A percentile compares a stretch with the other conserved stretches of the same genome.
These are phyloP conservation scores for Quercus aquifolioides DNA, from an alignment of 306 rosid genomes.

Conservation along the genomic window DNA sequence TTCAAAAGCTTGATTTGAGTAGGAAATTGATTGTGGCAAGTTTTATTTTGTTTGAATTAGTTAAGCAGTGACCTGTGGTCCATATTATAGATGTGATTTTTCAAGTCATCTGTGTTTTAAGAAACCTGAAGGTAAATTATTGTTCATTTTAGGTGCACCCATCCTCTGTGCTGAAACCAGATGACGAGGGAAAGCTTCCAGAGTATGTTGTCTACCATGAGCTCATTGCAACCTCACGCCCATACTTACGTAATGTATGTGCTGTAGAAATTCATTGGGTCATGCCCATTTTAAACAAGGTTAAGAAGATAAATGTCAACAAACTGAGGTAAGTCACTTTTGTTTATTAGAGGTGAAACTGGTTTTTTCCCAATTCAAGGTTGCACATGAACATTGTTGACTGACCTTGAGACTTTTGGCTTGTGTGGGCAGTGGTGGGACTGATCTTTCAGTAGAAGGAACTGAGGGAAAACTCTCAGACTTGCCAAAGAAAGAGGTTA, in stretches of 20 bases:
- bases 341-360: neutral
- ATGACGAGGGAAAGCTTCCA: slow-evolving; percentile 80
- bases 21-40: neutral
- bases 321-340: slow-evolving; percentile 60
- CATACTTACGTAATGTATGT: slow-evolving; percentile 82
- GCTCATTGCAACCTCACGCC: slow-evolving; percentile 83
- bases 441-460: slow-evolving; percentile 37
- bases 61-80: slow-evolving; percentile 7
- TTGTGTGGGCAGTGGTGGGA: slow-evolving; percentile 67
- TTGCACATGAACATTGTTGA: slow-evolving; percentile 9
- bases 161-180: slow-evolving; percentile 59
- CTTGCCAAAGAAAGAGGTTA: slow-evolving; percentile 50
- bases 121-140: slow-evolving; percentile 18
- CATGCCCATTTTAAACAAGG: slow-evolving; percentile 66
- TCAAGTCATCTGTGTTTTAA: slow-evolving; percentile 1
- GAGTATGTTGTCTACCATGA: slow-evolving; percentile 90
- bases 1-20: neutral
- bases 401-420: slow-evolving; percentile 18
- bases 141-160: slow-evolving; percentile 73
- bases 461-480: slow-evolving; percentile 38
- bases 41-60: neutral
- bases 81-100: slow-evolving; percentile 4
- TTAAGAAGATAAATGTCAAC: slow-evolving; percentile 59
- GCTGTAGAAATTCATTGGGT: slow-evolving; percentile 76
- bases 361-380: slow-evolving; percentile 6